Conservation (phyloP, 176 grass and related monocot genomes). For the Triticum turgidum region DNA sequence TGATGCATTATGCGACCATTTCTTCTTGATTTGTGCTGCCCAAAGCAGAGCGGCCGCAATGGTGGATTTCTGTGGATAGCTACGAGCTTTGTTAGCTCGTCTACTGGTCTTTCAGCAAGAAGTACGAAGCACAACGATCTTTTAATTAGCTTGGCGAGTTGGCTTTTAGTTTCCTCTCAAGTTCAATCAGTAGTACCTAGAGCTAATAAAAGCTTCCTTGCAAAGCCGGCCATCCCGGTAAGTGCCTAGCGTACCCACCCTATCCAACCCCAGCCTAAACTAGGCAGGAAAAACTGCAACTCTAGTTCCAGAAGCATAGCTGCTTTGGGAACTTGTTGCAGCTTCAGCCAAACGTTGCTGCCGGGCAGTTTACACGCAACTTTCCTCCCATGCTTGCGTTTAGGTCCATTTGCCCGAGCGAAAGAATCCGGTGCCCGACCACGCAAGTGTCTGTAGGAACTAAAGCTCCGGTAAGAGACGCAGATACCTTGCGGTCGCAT, state of each 20-base stretch:
- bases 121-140: too few relatives aligned
- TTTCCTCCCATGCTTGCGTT: background rate
- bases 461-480: background rate
- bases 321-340: background rate
- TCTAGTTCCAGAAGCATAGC: slow-evolving; percentile 16
- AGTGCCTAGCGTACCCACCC: slow-evolving; percentile 1
- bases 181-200: background rate
- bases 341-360: background rate
- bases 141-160: too few relatives aligned
- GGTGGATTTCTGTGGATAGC: background rate
- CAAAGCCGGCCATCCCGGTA: background rate
- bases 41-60: background rate
- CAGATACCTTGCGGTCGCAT: background rate
- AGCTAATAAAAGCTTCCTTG: background rate
- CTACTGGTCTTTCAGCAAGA: background rate
- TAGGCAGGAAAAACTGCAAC: background rate
- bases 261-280: background rate
- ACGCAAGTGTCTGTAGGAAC: too few relatives aligned
- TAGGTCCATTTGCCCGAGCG: too few relatives aligned
- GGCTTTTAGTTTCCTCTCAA: too few relatives aligned
- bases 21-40: background rate
- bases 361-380: background rate
- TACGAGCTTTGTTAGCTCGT: background rate
- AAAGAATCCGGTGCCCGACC: too few relatives aligned
- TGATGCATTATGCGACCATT: background rate